A percentile compares a stretch with the other conserved stretches of the same genome.
These are phyloP conservation scores for Penicillium nordicum DNA, from an alignment of 2,329 filamentous ascomycete species.

Conservation along the genomic window DNA sequence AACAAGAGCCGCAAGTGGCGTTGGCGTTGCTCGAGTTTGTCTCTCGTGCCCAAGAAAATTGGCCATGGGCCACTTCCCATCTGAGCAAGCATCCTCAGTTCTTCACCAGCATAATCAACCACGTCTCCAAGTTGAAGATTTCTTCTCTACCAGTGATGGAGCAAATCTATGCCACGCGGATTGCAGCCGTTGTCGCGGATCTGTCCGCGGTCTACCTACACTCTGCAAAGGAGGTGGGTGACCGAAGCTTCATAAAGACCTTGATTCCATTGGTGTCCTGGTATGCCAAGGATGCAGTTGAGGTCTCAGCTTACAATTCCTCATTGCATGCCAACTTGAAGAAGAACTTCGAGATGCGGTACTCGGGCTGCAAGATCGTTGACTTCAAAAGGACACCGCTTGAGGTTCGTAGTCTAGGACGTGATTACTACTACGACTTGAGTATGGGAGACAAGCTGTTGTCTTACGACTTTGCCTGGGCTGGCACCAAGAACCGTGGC, in stretches of 20 bases:
- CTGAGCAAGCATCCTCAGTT: constrained; percentile 71
- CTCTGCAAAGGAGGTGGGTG: constrained; percentile 72
- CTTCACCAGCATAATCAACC: constrained; percentile 67
- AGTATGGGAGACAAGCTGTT: constrained; percentile 72
- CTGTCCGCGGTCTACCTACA: constrained; percentile 90
- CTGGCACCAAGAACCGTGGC: constrained; percentile 62
- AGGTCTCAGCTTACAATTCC: constrained; percentile 77
- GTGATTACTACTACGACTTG: constrained; percentile 80
- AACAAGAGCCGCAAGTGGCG: constrained; percentile 62
- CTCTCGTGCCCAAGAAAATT: constrained; percentile 83
- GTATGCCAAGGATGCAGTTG: constrained; percentile 72
- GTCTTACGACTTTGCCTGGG: constrained; percentile 74
- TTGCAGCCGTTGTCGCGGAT: constrained; percentile 80
- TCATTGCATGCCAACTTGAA: constrained; percentile 83
- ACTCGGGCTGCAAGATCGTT: constrained; percentile 67
- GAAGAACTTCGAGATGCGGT: constrained; percentile 77
- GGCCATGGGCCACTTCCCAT: constrained; percentile 88
- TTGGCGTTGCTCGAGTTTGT: constrained; percentile 82
- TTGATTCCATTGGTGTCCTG: constrained; percentile 74
- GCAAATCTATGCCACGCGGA: constrained; percentile 60
- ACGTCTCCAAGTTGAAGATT: constrained; percentile 60
- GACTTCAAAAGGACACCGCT: constrained; percentile 76
- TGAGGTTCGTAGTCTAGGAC: constrained; percentile 63
- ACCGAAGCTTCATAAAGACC: constrained; percentile 64
- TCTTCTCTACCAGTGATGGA: constrained; percentile 47